These are phyloP conservation scores for Thozetella sp. DNA, from an alignment of 495 filamentous ascomycete genomes.

Conservation along the genomic window DNA sequence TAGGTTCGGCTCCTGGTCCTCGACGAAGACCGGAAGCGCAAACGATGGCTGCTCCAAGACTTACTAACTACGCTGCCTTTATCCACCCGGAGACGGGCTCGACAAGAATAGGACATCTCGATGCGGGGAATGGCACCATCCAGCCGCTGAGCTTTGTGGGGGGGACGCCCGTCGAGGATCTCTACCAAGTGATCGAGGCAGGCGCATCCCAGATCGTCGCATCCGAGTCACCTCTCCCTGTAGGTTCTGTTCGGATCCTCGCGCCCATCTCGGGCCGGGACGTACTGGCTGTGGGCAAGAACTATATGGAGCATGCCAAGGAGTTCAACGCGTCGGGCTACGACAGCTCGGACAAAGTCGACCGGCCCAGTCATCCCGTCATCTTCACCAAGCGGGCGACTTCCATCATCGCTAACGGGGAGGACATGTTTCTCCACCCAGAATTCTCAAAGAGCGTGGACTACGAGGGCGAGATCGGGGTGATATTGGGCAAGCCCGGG, in stretches of 20 bases:
- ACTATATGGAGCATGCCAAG: slow-evolving; percentile 50
- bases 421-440: slow-evolving; percentile 39
- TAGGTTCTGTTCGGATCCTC: slow-evolving; percentile 39
- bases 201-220: slow-evolving; percentile 29
- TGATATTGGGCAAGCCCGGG: slow-evolving; percentile 55
- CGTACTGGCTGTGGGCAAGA: slow-evolving; percentile 55
- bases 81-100: slow-evolving; percentile 18
- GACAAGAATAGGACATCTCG: slow-evolving; percentile 48
- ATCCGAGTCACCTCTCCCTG: slow-evolving; percentile 30
- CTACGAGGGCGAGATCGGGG: slow-evolving; percentile 60
- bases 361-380: slow-evolving; percentile 35
- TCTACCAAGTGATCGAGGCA: slow-evolving; percentile 54
- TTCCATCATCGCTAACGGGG: slow-evolving; percentile 49
- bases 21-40: no score
- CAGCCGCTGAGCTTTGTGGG: slow-evolving; percentile 48
- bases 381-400: slow-evolving; percentile 56
- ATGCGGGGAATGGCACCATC: slow-evolving; percentile 37
- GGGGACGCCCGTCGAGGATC: slow-evolving; percentile 43
- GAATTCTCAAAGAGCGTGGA: slow-evolving; percentile 51
- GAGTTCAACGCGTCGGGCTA: slow-evolving; percentile 45
- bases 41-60: neutral
- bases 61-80: slow-evolving; percentile 38
- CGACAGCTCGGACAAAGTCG: slow-evolving; percentile 49
- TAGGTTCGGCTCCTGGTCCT: no score
- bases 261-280: slow-evolving; percentile 53